These are phyloP conservation scores for Juglanconis juglandina DNA, from an alignment of 2,329 filamentous ascomycete species.

Conservation along the genomic window DNA sequence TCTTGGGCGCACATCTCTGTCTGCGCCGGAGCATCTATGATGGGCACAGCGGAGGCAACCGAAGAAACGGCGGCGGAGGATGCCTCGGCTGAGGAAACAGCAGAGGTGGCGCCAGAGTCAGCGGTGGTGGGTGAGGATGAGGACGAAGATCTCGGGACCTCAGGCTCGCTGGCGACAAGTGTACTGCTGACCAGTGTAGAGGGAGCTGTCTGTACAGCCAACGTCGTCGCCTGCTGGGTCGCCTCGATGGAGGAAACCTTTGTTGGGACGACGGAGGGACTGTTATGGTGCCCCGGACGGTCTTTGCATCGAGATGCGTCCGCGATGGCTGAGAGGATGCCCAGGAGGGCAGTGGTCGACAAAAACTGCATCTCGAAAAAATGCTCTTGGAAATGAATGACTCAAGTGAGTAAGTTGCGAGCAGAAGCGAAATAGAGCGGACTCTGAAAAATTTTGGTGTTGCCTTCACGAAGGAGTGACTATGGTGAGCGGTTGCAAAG, in stretches of 20 bases:
- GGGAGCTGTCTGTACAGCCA: neutral
- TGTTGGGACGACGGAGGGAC: neutral
- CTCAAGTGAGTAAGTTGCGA: slow-evolving; percentile 8
- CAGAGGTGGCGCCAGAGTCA: neutral
- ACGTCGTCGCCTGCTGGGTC: neutral
- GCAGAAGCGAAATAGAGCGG: slow-evolving; percentile 3
- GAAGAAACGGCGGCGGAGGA: neutral
- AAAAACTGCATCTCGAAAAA: slow-evolving; percentile 3
- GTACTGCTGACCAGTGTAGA: neutral
- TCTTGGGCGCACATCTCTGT: slow-evolving; percentile 7
- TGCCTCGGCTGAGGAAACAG: neutral
- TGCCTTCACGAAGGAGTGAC: neutral
- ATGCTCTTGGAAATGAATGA: slow-evolving; percentile 4
- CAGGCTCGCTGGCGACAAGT: neutral
- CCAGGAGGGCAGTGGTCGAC: slow-evolving; percentile 3
- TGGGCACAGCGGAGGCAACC: neutral
- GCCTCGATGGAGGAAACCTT: neutral
- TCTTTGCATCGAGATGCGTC: slow-evolving; percentile 10
- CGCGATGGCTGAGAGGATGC: neutral
- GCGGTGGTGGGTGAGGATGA: neutral
- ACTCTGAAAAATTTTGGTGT: neutral
- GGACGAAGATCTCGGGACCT: neutral
- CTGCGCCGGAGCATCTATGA: slow-evolving; percentile 2
- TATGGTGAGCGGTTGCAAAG: neutral
- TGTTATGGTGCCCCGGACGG: slow-evolving; percentile 3